phyloP scores from a whole-genome alignment of 2,329 filamentous ascomycete genomes.

The Xylariaceae sp. region DNA sequence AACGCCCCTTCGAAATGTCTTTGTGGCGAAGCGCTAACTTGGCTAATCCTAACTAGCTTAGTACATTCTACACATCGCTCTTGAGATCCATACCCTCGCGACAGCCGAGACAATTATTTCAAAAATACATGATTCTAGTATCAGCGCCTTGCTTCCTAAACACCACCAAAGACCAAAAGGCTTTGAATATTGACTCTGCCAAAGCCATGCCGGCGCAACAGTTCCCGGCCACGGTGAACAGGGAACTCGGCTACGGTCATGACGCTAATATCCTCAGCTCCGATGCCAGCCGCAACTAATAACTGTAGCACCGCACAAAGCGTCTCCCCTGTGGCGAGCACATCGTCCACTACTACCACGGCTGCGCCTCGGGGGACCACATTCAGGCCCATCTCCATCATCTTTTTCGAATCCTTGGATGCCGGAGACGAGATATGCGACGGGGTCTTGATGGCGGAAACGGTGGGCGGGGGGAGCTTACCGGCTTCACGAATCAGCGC shows the following conservation, averaged over 20 bases:
- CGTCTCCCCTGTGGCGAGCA: slow-evolving; percentile 55
- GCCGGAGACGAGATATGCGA: slow-evolving; percentile 55
- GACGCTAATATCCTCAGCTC: slow-evolving; percentile 41
- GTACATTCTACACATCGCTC: too few species aligned
- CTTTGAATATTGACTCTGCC: slow-evolving; percentile 49
- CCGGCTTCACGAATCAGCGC: slow-evolving; percentile 52
- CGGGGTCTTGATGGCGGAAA: slow-evolving; percentile 44
- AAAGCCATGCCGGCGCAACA: slow-evolving; percentile 48
- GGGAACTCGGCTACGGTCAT: slow-evolving; percentile 59
- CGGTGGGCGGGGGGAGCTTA: slow-evolving; percentile 57
- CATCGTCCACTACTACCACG: slow-evolving; percentile 60
- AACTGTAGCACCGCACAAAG: slow-evolving; percentile 52
- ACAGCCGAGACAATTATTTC: too few species aligned
- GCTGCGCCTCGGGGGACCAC: slow-evolving; percentile 37
- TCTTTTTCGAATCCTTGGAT: slow-evolving; percentile 23
- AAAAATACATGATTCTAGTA: too few species aligned
- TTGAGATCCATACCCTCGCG: too few species aligned
- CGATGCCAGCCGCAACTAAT: slow-evolving; percentile 42
- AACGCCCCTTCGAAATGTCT: too few species aligned
- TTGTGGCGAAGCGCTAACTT: too few species aligned
- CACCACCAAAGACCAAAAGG: slow-evolving; percentile 50
- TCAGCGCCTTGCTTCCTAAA: slow-evolving; percentile 23
- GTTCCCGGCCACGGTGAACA: slow-evolving; percentile 47
- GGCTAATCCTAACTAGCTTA: too few species aligned
- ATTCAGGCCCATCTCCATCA: slow-evolving; percentile 50